These are phyloP conservation scores for Biscutella auriculata DNA, from an alignment of 441 rosid genomes.

Conservation along the genomic window DNA sequence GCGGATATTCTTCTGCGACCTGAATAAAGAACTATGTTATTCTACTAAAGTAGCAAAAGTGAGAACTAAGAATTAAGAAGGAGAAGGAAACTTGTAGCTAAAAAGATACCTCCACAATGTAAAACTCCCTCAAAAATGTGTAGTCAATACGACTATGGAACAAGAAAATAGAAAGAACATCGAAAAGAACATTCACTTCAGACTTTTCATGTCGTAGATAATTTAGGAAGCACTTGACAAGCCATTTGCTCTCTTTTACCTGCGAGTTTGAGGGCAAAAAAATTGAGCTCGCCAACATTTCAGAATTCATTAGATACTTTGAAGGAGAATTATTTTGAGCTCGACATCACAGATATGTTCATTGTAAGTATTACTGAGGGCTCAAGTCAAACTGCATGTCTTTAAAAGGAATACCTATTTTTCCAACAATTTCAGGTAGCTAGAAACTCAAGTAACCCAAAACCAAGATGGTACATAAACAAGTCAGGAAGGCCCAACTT, in stretches of 20 bases:
- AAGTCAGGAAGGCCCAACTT: constrained; percentile 4
- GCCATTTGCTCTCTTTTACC: constrained; percentile 99
- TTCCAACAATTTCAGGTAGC: constrained; percentile 2
- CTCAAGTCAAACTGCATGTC: not conserved
- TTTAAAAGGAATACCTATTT: not conserved
- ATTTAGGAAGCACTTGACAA: constrained; percentile 91
- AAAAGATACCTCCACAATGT: constrained; percentile 73
- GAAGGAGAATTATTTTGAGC: not conserved
- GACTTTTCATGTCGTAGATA: constrained; percentile 73
- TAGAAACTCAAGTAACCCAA: not conserved
- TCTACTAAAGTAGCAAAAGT: constrained; percentile 4
- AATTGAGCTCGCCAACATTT: constrained; percentile 1
- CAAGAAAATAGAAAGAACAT: constrained; percentile 83
- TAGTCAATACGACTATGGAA: constrained; percentile 87
- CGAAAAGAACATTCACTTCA: constrained; percentile 82
- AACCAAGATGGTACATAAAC: constrained; percentile 4
- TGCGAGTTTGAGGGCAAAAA: constrained; percentile 28
- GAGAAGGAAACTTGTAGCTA: too few relatives aligned
- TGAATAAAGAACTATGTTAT: constrained; percentile 24
- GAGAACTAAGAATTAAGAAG: not conserved
- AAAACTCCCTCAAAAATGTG: constrained; percentile 91
- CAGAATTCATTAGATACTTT: not conserved
- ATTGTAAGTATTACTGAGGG: not conserved
- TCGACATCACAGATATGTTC: too few relatives aligned
- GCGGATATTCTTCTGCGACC: constrained; percentile 93